Evolutionary conservation across 768 basidiomycete genomes (phyloP), one percentile per base, ranked within the genome.

Genomic region (Lentinula boryana): DNA sequence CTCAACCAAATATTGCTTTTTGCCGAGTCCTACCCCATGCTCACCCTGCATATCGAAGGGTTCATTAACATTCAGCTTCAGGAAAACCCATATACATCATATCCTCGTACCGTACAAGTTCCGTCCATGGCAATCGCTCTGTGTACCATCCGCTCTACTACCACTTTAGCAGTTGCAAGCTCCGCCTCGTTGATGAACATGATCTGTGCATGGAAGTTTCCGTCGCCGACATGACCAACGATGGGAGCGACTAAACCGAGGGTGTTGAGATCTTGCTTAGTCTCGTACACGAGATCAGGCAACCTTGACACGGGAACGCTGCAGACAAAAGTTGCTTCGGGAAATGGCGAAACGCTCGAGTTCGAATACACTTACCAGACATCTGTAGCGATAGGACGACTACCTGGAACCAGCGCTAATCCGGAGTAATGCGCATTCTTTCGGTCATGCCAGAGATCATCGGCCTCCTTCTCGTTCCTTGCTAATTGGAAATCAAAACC

Each of bases 1-100:
- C 43, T 86, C 81, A 15, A 82, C 78, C 16, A 97, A 78, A 68
- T 88, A 95, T 62, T 87, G 78, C 61, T 82, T 84, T 75, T 95
- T 95, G 4, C 93, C 93, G 9, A 94, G 75, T 0, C 93, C 93
- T 9, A 95, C 89, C 2, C 93, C 93, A 67, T 95, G 93, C 67
- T 95, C 93, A 4, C 90, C 90, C 50, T 46, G 16, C 8, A 46
- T 12, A 23, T 21, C 15, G 15, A 8, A 35, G 21, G 38, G 2
- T 35, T 33, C 36, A 16, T 41, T 12, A 31, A 35, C 9, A 23
- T 35, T 40, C 5, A 4, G 7, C 50, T 12, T 5, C 16, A 31
- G 48, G 16, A 38, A 59, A n/a, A 7, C 35, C 4, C 15, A 38
- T 21, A 10, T 10, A 16, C 33, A 18, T 38, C 33, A 38, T 15